Conservation (phyloP, 768 basidiomycete genomes). For the Suillus subaureus region DNA sequence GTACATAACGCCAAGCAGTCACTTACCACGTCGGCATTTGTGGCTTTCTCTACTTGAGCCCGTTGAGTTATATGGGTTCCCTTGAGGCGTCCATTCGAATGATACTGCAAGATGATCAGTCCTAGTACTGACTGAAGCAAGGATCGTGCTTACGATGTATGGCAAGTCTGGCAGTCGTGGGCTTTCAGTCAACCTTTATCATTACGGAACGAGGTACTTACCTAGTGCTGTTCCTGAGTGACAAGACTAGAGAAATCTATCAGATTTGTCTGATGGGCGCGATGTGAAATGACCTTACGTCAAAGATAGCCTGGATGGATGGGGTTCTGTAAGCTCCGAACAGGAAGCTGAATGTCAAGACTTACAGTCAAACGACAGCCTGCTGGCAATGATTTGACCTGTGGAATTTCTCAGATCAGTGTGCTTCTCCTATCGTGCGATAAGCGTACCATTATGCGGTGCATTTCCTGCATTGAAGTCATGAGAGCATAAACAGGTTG, state of each 20-base stretch:
- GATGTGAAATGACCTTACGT: conserved; percentile 36
- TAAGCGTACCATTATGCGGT: conserved; percentile 41
- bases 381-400: conserved; percentile 56
- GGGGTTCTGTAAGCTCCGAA: not conserved
- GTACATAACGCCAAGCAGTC: not conserved
- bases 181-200: not conserved
- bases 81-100: conserved; percentile 57
- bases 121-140: not conserved
- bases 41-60: conserved; percentile 41
- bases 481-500: conserved; percentile 9
- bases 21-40: conserved; percentile 73
- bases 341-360: not conserved
- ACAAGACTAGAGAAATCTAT: conserved; percentile 37
- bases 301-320: conserved; percentile 43
- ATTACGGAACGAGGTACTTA: conserved; percentile 11
- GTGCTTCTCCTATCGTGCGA: not conserved
- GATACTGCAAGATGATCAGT: conserved; percentile 44
- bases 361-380: conserved; percentile 68
- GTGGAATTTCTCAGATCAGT: not conserved
- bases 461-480: conserved; percentile 35
- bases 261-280: conserved; percentile 1
- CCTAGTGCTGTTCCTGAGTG: conserved; percentile 54
- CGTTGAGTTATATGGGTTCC: conserved; percentile 41
- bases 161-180: conserved; percentile 23
- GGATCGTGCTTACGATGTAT: conserved; percentile 25